phyloP scores from a whole-genome alignment of 495 filamentous ascomycete species.

The Lindgomyces ingoldianus region DNA sequence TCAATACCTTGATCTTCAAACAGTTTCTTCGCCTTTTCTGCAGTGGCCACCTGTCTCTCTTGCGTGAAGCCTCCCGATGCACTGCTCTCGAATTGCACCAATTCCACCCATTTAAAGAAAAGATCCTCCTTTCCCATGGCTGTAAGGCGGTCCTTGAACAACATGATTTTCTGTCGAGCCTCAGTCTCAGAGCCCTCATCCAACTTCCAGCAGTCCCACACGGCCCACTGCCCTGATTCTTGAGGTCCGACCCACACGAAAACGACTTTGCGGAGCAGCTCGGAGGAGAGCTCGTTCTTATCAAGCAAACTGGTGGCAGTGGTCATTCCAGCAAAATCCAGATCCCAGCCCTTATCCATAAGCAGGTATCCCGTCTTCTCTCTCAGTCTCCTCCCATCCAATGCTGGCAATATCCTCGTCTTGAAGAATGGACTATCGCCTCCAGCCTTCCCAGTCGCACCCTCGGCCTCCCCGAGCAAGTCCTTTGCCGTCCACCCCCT shows the following conservation, averaged over 20 bases:
- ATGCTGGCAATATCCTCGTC: conserved; percentile 59
- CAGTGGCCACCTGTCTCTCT: conserved; percentile 65
- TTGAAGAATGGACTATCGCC: conserved; percentile 48
- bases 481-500: conserved; percentile 55
- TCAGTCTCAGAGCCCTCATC: conserved; percentile 46
- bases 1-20: conserved; percentile 71
- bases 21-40: conserved; percentile 65
- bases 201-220: conserved; percentile 42
- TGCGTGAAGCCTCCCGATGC: conserved; percentile 70
- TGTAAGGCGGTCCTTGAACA: conserved; percentile 69
- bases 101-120: conserved; percentile 83
- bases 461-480: conserved; percentile 47
- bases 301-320: conserved; percentile 65
- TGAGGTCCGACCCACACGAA: conserved; percentile 61
- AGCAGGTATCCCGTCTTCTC: conserved; percentile 78
- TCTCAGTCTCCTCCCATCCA: conserved; percentile 60
- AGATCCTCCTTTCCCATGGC: conserved; percentile 76
- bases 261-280: conserved; percentile 65
- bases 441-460: conserved; percentile 25
- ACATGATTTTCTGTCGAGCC: conserved; percentile 56
- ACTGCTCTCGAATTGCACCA: conserved; percentile 78
- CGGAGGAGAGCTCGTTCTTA: conserved; percentile 55
- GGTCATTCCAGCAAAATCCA: conserved; percentile 77
- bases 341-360: conserved; percentile 75
- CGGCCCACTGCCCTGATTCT: conserved; percentile 30